Percentiles rank a stretch among this genome's conserved stretches.
These are phyloP conservation scores for Candida nonsorbophila DNA, from an alignment of 805 yeast genomes.

Conservation along the genomic window DNA sequence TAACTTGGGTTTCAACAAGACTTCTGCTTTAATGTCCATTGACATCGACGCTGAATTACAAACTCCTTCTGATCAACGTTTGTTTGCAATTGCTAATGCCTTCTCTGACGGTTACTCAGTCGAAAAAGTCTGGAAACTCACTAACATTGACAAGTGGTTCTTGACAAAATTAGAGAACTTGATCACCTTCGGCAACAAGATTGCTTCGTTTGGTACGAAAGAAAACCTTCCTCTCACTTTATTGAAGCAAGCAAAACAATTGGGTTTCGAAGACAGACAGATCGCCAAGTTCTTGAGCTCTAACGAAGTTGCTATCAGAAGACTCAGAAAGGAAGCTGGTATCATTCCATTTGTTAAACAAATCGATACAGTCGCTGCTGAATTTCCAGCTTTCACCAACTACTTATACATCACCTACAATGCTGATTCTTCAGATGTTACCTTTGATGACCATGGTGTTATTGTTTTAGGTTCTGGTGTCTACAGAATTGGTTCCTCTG, in stretches of 20 bases:
- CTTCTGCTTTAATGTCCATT: slow-evolving; percentile 80
- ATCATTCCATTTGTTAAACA: slow-evolving; percentile 91
- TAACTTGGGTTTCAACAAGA: slow-evolving; percentile 87
- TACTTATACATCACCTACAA: slow-evolving; percentile 92
- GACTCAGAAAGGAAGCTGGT: slow-evolving; percentile 81
- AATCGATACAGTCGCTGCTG: slow-evolving; percentile 98
- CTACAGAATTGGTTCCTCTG: slow-evolving; percentile 97
- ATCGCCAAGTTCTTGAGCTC: slow-evolving; percentile 84
- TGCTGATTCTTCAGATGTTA: slow-evolving; percentile 81
- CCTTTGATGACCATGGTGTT: slow-evolving; percentile 88
- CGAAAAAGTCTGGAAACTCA: slow-evolving; percentile 84
- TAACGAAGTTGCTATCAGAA: slow-evolving; percentile 88
- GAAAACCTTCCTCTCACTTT: slow-evolving; percentile 58
- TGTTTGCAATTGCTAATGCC: slow-evolving; percentile 96
- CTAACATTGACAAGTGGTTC: slow-evolving; percentile 96
- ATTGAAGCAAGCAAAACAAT: slow-evolving; percentile 85
- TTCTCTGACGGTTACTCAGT: slow-evolving; percentile 83
- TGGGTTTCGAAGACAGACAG: slow-evolving; percentile 96
- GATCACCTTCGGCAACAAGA: slow-evolving; percentile 63
- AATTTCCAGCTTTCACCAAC: slow-evolving; percentile 95
- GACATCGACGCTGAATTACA: slow-evolving; percentile 91
- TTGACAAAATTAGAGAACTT: slow-evolving; percentile 77
- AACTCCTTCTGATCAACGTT: slow-evolving; percentile 95
- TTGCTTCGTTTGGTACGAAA: slow-evolving; percentile 51
- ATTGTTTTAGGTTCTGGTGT: slow-evolving; percentile 98